Evolutionary conservation across 495 filamentous ascomycete genomes (phyloP).

Genomic region (Xylaria intraflava): DNA sequence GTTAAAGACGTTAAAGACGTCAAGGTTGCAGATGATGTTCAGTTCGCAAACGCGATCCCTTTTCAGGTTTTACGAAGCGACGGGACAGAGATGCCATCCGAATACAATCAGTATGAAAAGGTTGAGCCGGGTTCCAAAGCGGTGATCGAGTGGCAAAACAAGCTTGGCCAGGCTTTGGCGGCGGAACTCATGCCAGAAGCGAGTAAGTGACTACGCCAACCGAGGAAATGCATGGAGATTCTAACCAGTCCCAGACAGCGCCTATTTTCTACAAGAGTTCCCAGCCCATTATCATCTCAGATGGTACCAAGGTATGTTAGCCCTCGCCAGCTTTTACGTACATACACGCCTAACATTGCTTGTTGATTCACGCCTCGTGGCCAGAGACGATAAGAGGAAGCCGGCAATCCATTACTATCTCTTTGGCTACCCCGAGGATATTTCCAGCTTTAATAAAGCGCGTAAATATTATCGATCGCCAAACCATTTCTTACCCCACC

Average conservation of each 20-base stretch:
- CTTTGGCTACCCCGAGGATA: constrained; percentile 36
- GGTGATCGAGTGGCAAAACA: constrained; percentile 13
- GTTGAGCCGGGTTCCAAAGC: constrained; percentile 8
- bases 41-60: constrained; percentile 4
- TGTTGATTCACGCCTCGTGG: neutral
- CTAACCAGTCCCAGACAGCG: constrained; percentile 6
- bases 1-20: constrained; percentile 1
- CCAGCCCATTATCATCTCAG: constrained; percentile 9
- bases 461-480: constrained; percentile 31
- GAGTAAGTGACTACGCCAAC: neutral
- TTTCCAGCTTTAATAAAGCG: neutral
- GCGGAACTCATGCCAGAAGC: constrained; percentile 6
- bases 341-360: neutral
- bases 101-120: constrained; percentile 11
- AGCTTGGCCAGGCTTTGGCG: constrained; percentile 11
- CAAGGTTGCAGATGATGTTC: neutral
- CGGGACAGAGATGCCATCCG: constrained; percentile 10
- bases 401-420: constrained; percentile 32
- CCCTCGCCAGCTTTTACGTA: neutral
- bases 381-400: constrained; percentile 11
- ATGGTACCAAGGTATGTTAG: constrained; percentile 11
- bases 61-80: constrained; percentile 6
- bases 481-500: constrained; percentile 36
- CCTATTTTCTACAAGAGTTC: constrained; percentile 6
- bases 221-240: neutral